phyloP scores from a whole-genome alignment of 441 rosid genomes.

The Populus hybrid region DNA sequence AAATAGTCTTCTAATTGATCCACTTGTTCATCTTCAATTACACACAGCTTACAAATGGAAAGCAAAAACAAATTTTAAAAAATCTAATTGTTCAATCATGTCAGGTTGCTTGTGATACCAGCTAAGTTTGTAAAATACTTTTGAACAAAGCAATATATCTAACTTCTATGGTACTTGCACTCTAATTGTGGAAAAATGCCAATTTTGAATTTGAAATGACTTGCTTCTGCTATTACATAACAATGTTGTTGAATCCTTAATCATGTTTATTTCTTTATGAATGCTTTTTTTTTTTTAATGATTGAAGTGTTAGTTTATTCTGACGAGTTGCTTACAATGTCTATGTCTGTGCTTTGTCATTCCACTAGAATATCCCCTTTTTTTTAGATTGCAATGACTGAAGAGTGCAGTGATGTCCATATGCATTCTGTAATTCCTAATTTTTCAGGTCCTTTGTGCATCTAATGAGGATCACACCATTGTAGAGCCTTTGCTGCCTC shows the following conservation, averaged over 20 bases:
- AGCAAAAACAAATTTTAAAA: background rate
- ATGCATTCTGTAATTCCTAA: background rate
- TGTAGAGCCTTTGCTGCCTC: constrained; percentile 86
- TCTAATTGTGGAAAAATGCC: background rate
- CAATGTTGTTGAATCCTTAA: background rate
- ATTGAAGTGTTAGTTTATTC: background rate
- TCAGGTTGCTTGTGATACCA: too few relatives aligned
- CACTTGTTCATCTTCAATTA: background rate
- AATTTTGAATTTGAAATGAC: background rate
- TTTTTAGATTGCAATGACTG: background rate
- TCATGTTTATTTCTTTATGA: background rate
- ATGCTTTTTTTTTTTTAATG: too few relatives aligned
- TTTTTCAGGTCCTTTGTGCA: constrained; percentile 77
- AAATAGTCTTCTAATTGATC: background rate
- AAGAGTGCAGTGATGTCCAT: background rate
- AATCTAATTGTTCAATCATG: background rate
- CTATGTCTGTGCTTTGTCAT: background rate
- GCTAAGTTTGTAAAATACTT: background rate
- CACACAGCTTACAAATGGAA: background rate
- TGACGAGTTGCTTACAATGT: background rate
- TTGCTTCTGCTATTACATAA: background rate
- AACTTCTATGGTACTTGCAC: background rate
- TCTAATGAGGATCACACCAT: constrained; percentile 74
- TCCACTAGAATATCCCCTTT: background rate
- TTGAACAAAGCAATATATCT: background rate